Conservation (phyloP, 768 basidiomycete species). For the Boletus patriciae region DNA sequence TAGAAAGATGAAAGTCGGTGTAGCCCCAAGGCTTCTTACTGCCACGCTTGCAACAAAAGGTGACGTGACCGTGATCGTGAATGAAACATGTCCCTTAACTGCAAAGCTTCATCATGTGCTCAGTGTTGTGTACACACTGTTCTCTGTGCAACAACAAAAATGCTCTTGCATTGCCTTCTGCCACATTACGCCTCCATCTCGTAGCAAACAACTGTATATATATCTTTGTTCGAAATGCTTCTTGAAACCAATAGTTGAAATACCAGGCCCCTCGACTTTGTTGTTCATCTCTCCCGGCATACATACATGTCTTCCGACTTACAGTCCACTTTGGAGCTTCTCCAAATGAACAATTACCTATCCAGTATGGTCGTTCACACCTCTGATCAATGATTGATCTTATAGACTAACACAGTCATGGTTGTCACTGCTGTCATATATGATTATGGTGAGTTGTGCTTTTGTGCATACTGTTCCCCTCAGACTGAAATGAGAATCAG, state of each 20-base stretch:
- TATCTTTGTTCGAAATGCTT: too few relatives aligned
- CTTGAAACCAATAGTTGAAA: too few relatives aligned
- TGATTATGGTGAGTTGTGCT: constrained; percentile 7
- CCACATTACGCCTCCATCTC: too few relatives aligned
- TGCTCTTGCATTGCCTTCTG: not conserved
- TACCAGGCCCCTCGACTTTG: too few relatives aligned
- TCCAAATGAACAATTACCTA: not conserved
- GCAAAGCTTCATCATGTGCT: not conserved
- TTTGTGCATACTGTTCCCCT: not conserved
- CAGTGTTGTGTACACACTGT: not conserved
- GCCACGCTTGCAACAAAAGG: too few relatives aligned
- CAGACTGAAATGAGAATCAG: not conserved
- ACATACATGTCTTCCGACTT: constrained; percentile 1
- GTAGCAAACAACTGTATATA: too few relatives aligned
- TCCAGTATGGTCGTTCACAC: not conserved
- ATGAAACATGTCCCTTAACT: not conserved
- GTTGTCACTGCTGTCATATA: not conserved
- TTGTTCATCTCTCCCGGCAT: too few relatives aligned
- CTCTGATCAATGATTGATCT: not conserved
- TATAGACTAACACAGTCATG: not conserved
- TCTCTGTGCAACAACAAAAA: too few relatives aligned
- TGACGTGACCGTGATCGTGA: not conserved
- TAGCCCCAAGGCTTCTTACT: too few relatives aligned
- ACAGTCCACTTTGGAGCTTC: not conserved
- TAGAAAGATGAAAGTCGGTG: too few relatives aligned